Conservation (phyloP, 2,329 filamentous ascomycete species). For the Colletotrichum karsti region DNA sequence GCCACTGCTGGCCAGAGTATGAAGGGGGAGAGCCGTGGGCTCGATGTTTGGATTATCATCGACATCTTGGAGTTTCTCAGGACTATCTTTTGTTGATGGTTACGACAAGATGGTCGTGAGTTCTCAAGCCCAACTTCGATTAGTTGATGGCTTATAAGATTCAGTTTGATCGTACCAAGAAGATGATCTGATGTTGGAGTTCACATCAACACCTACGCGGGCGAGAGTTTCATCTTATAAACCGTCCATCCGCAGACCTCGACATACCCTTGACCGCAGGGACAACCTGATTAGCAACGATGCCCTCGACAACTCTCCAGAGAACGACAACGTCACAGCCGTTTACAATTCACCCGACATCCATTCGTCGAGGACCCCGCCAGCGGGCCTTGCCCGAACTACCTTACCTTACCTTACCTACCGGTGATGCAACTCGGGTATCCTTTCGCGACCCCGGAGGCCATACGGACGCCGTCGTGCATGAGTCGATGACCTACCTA, state of each 20-base stretch:
- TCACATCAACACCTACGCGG: neutral
- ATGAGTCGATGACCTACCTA: neutral
- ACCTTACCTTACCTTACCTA: neutral
- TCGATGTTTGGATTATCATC: neutral
- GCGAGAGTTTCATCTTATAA: neutral
- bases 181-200: neutral
- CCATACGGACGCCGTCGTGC: neutral
- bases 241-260: neutral
- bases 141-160: too few species aligned
- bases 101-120: neutral
- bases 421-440: neutral
- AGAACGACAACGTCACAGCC: neutral
- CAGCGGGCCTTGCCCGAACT: neutral
- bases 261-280: neutral
- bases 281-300: neutral
- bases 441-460: neutral
- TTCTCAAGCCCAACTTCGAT: neutral
- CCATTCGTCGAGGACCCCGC: neutral
- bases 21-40: neutral
- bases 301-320: neutral
- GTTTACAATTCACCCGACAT: neutral
- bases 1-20: constrained; percentile 7
- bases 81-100: neutral
- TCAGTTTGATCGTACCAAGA: too few species aligned
- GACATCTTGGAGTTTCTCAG: neutral